Evolutionary conservation across 192 early-diverging fungal genomes (phyloP), one percentile per base, ranked within the genome.

Genomic region (Oehlia diaphana): DNA sequence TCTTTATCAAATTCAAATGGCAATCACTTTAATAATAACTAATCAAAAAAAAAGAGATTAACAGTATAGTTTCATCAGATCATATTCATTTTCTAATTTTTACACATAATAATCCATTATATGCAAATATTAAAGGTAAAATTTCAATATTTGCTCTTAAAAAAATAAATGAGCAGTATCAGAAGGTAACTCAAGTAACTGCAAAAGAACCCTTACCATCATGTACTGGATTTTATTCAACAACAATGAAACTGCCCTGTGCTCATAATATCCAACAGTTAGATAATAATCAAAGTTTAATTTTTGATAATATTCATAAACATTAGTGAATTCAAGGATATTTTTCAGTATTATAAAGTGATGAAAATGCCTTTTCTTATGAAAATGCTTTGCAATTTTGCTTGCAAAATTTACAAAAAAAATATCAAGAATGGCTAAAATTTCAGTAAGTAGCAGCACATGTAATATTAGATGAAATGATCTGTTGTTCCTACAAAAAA

Each of bases 381-480:
- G 2, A 65, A 65, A 31, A 31, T 65, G 39, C 21, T 35, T 16
- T 71, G 35, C 42, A 47, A 71, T 21, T 4, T 37, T 42, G n/a
- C 21, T 47, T 71, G 39, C 19, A 71, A 8, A 37, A 71, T 71
- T 35, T 71, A 47, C 10, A 71, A 35, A 3, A 37, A n/a, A 71
- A 3, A 71, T 71, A 44, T 71, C 16, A 71, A 71, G 19, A 71
- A 71, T 71, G 5, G n/a, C 31, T 37, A 35, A 69, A 39, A 69
- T 69, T 37, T 33, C n/a, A 71, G n/a, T 42, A 71, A 44, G 10
- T 44, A 71, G 21, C 8, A n/a, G 21, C 42, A 71, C 19, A 71
- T 14, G 39, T 35, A 10, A 71, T 8, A 71, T 71, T 71, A 47
- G 21, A 71, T 16, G n/a, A 37, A 19, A 71, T 71, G 4, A 44